phyloP scores from a whole-genome alignment of 1,139 yeast species.

The Yarrowia galli region DNA sequence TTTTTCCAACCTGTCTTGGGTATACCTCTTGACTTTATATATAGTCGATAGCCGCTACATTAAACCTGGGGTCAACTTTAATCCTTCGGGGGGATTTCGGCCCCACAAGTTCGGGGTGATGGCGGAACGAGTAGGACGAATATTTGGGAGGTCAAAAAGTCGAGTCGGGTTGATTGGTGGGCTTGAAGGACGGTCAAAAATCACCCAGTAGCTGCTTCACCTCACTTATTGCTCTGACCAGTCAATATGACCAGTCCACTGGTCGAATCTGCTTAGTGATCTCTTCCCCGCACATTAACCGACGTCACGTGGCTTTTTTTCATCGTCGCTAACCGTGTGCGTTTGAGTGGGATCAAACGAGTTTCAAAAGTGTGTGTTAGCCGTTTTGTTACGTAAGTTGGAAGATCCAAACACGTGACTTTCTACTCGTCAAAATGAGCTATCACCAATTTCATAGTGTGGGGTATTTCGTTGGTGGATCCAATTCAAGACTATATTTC shows the following conservation, averaged over 20 bases:
- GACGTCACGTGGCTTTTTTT: slow-evolving; percentile 1
- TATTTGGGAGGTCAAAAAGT: background rate
- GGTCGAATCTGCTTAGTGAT: background rate
- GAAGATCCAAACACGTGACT: too few species aligned
- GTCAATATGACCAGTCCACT: too few species aligned
- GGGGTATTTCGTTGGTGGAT: background rate
- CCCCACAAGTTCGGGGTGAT: slow-evolving; percentile 34
- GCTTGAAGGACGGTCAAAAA: too few species aligned
- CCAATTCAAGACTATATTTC: background rate
- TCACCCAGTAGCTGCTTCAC: too few species aligned
- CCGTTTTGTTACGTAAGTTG: background rate
- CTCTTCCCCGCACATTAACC: slow-evolving; percentile 31
- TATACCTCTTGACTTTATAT: slow-evolving; percentile 32
- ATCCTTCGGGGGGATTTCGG: slow-evolving; percentile 37
- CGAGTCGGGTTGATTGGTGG: too few species aligned
- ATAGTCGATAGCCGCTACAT: slow-evolving; percentile 36
- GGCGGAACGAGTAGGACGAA: slow-evolving; percentile 10
- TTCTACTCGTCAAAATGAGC: too few species aligned
- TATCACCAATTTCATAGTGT: background rate
- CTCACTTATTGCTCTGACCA: too few species aligned
- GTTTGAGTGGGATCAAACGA: background rate
- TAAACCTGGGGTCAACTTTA: slow-evolving; percentile 38
- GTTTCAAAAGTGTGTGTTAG: background rate
- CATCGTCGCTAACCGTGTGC: slow-evolving; percentile 30
- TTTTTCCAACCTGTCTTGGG: slow-evolving; percentile 7